A percentile compares a stretch with the other conserved stretches of the same genome.
Conservation (phyloP, 1,284 basidiomycete genomes). For the Exobasidium cylindrosporum region DNA sequence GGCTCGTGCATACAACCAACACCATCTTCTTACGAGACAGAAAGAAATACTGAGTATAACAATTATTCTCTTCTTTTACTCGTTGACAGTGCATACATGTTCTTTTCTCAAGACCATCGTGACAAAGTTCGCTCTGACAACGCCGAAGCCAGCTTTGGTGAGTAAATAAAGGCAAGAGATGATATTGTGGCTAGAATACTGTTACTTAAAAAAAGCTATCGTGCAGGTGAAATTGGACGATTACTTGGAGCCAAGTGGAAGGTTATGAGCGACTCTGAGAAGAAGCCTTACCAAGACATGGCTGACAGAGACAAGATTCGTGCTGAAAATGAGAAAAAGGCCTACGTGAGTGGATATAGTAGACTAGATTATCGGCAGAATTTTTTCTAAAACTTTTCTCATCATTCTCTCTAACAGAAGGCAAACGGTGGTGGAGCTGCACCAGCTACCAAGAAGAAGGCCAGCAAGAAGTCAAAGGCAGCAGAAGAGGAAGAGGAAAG, state of each 20-base stretch:
- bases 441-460: background rate
- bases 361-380: background rate
- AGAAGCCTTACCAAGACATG: slow-evolving; percentile 89
- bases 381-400: slow-evolving; percentile 55
- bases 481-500: slow-evolving; percentile 8
- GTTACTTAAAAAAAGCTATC: background rate
- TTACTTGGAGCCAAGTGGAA: slow-evolving; percentile 87
- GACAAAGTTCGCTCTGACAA: slow-evolving; percentile 92
- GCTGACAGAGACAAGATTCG: slow-evolving; percentile 81
- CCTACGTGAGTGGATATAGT: slow-evolving; percentile 57
- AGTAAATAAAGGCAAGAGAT: slow-evolving; percentile 45
- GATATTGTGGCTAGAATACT: background rate
- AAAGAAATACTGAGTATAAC: too few relatives aligned
- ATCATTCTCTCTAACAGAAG: background rate
- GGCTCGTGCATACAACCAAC: too few relatives aligned
- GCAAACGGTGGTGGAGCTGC: background rate
- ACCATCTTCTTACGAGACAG: too few relatives aligned
- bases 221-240: slow-evolving; percentile 74
- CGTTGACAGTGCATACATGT: slow-evolving; percentile 75
- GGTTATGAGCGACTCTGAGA: slow-evolving; percentile 75
- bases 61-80: background rate
- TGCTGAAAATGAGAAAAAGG: slow-evolving; percentile 75
- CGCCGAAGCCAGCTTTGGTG: slow-evolving; percentile 87
- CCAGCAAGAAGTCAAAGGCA: background rate
- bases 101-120: slow-evolving; percentile 93